Conservation (phyloP, 1,284 basidiomycete genomes). For the Vanrija sp. region DNA sequence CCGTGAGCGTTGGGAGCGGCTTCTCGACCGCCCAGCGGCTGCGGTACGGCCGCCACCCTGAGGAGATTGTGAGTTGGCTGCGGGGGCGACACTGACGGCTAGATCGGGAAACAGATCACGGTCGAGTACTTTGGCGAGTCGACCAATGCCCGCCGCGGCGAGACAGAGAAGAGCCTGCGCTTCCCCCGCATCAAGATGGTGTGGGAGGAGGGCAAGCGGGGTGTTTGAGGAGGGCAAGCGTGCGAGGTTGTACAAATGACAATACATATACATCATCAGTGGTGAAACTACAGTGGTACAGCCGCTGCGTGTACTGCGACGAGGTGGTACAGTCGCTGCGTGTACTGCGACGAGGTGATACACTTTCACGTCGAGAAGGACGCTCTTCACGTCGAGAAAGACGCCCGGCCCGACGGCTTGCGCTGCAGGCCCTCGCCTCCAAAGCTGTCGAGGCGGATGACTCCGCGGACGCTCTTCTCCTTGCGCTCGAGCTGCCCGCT, state of each 20-base stretch:
- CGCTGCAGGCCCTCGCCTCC: constrained; percentile 36
- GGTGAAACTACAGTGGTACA: no score
- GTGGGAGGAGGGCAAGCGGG: constrained; percentile 38
- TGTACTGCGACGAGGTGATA: no score
- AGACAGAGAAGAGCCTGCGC: constrained; percentile 28
- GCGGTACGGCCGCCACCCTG: constrained; percentile 32
- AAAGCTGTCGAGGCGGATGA: constrained; percentile 37
- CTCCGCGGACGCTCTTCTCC: constrained; percentile 18
- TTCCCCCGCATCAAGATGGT: constrained; percentile 45
- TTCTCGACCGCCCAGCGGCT: constrained; percentile 41
- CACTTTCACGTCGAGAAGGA: no score
- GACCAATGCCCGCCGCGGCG: constrained; percentile 18
- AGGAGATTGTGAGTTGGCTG: constrained; percentile 29
- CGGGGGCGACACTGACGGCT: not conserved
- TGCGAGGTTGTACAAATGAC: no score
- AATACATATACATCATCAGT: no score
- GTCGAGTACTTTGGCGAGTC: constrained; percentile 47
- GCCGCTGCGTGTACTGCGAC: no score
- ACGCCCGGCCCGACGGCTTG: constrained; percentile 21
- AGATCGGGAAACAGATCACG: constrained; percentile 44
- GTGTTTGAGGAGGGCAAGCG: constrained; percentile 14
- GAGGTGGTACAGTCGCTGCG: no score
- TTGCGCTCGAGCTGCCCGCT: constrained; percentile 33
- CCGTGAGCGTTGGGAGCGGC: constrained; percentile 41
- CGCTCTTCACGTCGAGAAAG: no score